Percentiles rank a stretch among this genome's conserved stretches.
These are phyloP conservation scores for Sugiyamaella qingdaonensis DNA, from an alignment of 805 yeast genomes.

Conservation along the genomic window DNA sequence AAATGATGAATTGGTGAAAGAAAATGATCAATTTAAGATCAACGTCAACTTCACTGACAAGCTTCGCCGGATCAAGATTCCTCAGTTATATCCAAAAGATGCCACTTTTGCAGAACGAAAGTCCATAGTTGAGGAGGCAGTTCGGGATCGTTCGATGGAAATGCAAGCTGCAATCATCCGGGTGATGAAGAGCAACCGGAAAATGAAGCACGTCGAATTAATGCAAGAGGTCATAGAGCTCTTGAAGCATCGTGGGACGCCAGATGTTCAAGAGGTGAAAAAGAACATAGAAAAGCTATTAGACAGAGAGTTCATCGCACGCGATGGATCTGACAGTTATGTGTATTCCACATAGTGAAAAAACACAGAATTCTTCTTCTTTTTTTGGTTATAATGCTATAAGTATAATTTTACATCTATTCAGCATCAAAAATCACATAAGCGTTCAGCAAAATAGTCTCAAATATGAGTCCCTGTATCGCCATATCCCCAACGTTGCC, in stretches of 20 bases:
- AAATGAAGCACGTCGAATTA: conserved; percentile 27
- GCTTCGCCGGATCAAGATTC: conserved; percentile 24
- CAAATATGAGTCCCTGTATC: conserved; percentile 71
- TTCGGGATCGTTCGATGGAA: conserved; percentile 31
- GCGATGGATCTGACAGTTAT: conserved; percentile 15
- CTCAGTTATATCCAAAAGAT: conserved; percentile 19
- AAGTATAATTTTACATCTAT: conserved; percentile 5
- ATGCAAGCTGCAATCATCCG: conserved; percentile 33
- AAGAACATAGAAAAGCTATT: conserved; percentile 29
- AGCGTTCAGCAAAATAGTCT: conserved; percentile 78
- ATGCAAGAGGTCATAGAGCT: conserved; percentile 26
- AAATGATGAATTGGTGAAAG: conserved; percentile 13
- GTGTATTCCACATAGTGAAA: conserved; percentile 6
- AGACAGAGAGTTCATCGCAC: conserved; percentile 27
- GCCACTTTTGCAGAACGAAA: conserved; percentile 3
- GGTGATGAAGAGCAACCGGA: conserved; percentile 29
- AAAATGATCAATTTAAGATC: conserved; percentile 24
- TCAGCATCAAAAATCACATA: conserved; percentile 74
- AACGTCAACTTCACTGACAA: conserved; percentile 25
- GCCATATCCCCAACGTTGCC: conserved; percentile 68
- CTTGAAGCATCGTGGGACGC: conserved; percentile 29
- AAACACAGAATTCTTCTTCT: not conserved
- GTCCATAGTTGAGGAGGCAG: conserved; percentile 23
- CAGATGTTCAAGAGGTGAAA: conserved; percentile 29
- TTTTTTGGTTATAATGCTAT: not conserved